Evolutionary conservation across 176 grass and related monocot genomes (phyloP), one percentile per base, ranked within the genome.

Genomic region (Urochloa ruziziensis): DNA sequence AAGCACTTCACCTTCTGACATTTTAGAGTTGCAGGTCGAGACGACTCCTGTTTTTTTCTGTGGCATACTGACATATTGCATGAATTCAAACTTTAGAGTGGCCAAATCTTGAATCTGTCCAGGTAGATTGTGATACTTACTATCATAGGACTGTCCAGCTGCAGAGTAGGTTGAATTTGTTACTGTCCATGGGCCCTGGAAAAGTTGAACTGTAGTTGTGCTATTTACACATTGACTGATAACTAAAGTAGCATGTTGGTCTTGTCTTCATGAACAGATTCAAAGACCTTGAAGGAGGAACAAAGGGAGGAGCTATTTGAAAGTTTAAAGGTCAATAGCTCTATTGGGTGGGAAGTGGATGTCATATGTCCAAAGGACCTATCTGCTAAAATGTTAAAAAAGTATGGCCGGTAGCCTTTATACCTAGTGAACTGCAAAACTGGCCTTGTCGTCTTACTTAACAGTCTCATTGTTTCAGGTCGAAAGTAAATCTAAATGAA

Each of bases 381-480:
- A 51, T 98, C 93, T 79, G 90, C 93, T 52, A 95, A 98, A 84
- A 95, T 98, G 96, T 64, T 98, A 69, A 90, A 91, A 80, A 98
- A 80, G 96, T 90, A 67, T 67, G 23, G 34, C 75, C 84, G 15
- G 1, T 88, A 19, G 1, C 49, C 21, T 88, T 80, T 70, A 30
- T 40, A 67, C 28, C 36, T 28, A 65, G 21, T 77, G 11, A 79
- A 48, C 60, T 60, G 27, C 5, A 52, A 48, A 74, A 35, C 18
- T 56, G 36, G 47, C 11, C 15, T 42, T 82, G 10, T 73, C 51
- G 10, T 33, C 37, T 25, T 10, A 10, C 68, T 79, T 87, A 37
- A 62, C 23, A 64, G 13, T 65, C 47, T 64, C 16, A 64, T 72
- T 74, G 48, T 80, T 66, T 72, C 91, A 98, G 93, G 81, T 70